These are phyloP conservation scores for Tubosaeta sp. DNA, from an alignment of 768 basidiomycete genomes.

Conservation along the genomic window DNA sequence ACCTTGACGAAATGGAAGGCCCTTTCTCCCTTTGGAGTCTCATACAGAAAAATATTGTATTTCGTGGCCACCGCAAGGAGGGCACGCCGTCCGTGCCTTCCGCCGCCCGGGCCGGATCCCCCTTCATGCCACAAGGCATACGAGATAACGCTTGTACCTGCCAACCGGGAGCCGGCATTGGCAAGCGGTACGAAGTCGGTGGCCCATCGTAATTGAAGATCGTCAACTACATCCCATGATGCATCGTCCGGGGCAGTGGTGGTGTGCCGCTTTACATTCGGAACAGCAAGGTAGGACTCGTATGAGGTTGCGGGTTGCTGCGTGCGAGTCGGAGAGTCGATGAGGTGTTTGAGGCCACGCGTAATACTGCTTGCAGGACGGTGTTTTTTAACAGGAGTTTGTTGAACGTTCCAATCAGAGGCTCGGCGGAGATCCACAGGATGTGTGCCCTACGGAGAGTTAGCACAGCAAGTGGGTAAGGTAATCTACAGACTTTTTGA, in stretches of 20 bases:
- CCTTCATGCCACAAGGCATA: slow-evolving; percentile 71
- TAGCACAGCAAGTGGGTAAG: slow-evolving; percentile 3
- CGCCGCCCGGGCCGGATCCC: slow-evolving; percentile 39
- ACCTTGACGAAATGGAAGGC: slow-evolving; percentile 81
- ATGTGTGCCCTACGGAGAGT: slow-evolving; percentile 42
- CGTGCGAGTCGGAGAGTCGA: slow-evolving; percentile 35
- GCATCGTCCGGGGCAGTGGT: slow-evolving; percentile 41
- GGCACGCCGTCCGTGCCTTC: slow-evolving; percentile 41
- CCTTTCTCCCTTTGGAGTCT: slow-evolving; percentile 78
- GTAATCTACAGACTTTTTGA: slow-evolving; percentile 48
- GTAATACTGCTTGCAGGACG: slow-evolving; percentile 56
- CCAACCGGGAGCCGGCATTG: slow-evolving; percentile 57
- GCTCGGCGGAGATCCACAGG: slow-evolving; percentile 59
- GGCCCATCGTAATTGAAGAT: slow-evolving; percentile 77
- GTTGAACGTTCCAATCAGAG: slow-evolving; percentile 48
- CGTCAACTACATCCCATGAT: slow-evolving; percentile 71
- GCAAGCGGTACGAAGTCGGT: slow-evolving; percentile 83
- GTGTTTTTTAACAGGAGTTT: slow-evolving; percentile 43
- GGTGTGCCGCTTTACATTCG: slow-evolving; percentile 21
- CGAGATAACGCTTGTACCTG: slow-evolving; percentile 51
- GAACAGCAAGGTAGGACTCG: slow-evolving; percentile 29
- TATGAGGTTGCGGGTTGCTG: slow-evolving; percentile 25
- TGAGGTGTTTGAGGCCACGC: slow-evolving; percentile 57
- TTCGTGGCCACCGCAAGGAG: slow-evolving; percentile 77
- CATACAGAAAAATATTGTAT: slow-evolving; percentile 67